Evolutionary conservation across 2,329 filamentous ascomycete species (phyloP), one percentile per base, ranked within the genome.

Genomic region (Penicillium sp.): DNA sequence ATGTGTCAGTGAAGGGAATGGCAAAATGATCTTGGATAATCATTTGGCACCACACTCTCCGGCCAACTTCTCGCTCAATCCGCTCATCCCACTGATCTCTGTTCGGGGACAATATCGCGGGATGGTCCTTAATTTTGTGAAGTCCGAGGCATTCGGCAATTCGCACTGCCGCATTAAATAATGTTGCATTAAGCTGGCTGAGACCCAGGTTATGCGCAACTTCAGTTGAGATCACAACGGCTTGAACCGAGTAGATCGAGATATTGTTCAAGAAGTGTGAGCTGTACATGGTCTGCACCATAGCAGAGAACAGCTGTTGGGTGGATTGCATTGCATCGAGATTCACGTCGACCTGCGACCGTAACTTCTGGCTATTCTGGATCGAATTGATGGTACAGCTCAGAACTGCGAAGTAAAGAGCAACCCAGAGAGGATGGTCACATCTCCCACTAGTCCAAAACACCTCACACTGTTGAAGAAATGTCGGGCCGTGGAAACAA

Each of bases 11-110:
- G 46, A 73, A 73, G 1, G 70, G 65, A 18, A 66, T 65, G 3
- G 61, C 60, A 18, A 73, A 73, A 49, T 72, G 64, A 50, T 74
- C 71, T 51, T 74, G 71, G 15, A 74, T 68, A 18, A 72, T 49
- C 60, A 66, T 64, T 50, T 75, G 71, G 51, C 68, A 67, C 72
- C 72, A 75, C 4, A 69, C 61, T 13, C 71, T 59, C 26, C 66
- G 63, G 7, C 70, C 70, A 8, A 72, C 62, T 58, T 74, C 71
- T 27, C 63, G 50, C 23, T 64, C 58, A n/a, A 64, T 59, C 1
- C 52, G 49, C 59, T 61, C 54, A 52, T 66, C 49, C 62, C 60
- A 64, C 29, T 54, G 51, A 17, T 64, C 64, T 39, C 55, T 55
- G 12, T 43, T 60, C 15, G 50, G 46, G 2, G 47, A 39, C 9